phyloP scores from a whole-genome alignment of 2,329 filamentous ascomycete species.

The Passalora sequoiae region DNA sequence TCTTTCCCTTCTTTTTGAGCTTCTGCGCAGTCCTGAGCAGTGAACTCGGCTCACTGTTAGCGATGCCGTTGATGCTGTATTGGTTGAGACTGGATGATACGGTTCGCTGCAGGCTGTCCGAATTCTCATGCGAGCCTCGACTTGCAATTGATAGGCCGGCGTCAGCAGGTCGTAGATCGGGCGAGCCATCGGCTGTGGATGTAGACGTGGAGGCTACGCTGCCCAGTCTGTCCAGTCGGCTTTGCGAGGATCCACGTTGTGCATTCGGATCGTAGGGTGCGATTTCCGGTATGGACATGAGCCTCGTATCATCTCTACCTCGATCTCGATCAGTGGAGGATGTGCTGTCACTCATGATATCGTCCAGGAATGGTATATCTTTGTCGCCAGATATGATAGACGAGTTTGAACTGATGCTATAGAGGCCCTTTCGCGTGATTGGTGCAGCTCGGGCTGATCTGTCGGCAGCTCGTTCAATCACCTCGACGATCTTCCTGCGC shows the following conservation, averaged over 20 bases:
- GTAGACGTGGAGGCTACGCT: conserved; percentile 18
- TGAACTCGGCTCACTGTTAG: conserved; percentile 22
- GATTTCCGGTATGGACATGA: conserved; percentile 34
- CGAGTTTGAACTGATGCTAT: conserved; percentile 46
- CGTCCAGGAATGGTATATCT: conserved; percentile 33
- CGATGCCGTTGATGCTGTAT: conserved; percentile 11
- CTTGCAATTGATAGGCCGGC: conserved; percentile 16
- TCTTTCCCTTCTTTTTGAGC: conserved; percentile 51
- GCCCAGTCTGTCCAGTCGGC: conserved; percentile 10
- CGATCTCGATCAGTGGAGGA: conserved; percentile 42
- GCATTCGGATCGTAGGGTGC: conserved; percentile 20
- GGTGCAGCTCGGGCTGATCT: conserved; percentile 47
- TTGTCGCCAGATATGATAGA: conserved; percentile 31
- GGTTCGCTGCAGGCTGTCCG: conserved; percentile 21
- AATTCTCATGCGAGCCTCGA: conserved; percentile 21
- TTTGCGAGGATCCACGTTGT: conserved; percentile 11
- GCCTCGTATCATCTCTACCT: conserved; percentile 44
- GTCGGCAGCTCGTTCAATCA: conserved; percentile 71
- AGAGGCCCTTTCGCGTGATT: conserved; percentile 39
- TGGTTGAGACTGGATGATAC: conserved; percentile 15
- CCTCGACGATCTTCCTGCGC: conserved; percentile 61
- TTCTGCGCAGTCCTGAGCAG: conserved; percentile 43
- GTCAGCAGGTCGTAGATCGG: conserved; percentile 7
- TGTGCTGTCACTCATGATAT: conserved; percentile 46
- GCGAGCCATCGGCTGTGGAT: conserved; percentile 10